Evolutionary conservation across 2,329 filamentous ascomycete species (phyloP).

Genomic region (Aspergillus fumigatus): DNA sequence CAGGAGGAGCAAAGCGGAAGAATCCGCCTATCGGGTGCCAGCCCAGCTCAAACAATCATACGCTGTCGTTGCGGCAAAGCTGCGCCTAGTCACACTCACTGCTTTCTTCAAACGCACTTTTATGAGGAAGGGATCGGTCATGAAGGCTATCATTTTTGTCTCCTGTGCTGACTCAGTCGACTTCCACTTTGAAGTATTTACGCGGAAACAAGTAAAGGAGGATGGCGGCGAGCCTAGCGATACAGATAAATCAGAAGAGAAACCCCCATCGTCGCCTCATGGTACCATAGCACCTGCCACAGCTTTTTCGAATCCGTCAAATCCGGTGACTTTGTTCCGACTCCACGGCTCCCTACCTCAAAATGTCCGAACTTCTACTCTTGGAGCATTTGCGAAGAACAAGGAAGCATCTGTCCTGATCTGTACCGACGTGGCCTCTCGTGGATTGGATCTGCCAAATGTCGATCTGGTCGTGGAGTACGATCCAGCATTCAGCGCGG

Average conservation of each 20-base stretch:
- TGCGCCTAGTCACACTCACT: conserved; percentile 82
- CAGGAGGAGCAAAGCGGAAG: conserved; percentile 44
- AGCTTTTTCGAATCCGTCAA: conserved; percentile 69
- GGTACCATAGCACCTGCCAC: conserved; percentile 56
- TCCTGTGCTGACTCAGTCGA: conserved; percentile 96
- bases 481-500: conserved; percentile 87
- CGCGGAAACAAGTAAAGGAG: conserved; percentile 33
- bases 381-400: conserved; percentile 71
- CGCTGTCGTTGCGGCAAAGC: conserved; percentile 79
- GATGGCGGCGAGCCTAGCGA: conserved; percentile 22
- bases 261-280: conserved; percentile 27
- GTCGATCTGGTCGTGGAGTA: conserved; percentile 95
- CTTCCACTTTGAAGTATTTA: conserved; percentile 87
- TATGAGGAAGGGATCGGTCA: conserved; percentile 79
- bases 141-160: conserved; percentile 96
- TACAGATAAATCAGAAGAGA: conserved; percentile 20
- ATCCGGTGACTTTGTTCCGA: conserved; percentile 73
- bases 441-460: conserved; percentile 90
- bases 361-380: conserved; percentile 77
- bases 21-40: conserved; percentile 69
- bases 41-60: conserved; percentile 93
- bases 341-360: conserved; percentile 92
- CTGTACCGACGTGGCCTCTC: conserved; percentile 92
- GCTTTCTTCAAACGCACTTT: conserved; percentile 83
- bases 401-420: conserved; percentile 75